Percentiles rank a stretch among this genome's conserved stretches.
phyloP scores from a whole-genome alignment of 805 yeast species.

The Saturnispora bothae region DNA sequence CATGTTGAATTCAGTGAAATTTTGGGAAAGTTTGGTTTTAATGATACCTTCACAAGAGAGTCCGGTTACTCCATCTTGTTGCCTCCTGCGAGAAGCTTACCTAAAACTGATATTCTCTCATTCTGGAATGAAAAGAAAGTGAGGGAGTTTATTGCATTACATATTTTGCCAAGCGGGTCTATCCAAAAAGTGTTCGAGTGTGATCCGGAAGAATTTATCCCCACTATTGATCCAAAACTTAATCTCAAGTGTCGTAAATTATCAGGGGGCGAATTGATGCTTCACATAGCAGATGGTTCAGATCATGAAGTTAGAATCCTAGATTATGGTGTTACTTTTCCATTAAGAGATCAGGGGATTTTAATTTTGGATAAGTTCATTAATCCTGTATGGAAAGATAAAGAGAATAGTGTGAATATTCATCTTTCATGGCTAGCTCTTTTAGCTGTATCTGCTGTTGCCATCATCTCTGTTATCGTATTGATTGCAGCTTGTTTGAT shows the following conservation, averaged over 20 bases:
- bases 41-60: constrained; percentile 30
- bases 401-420: constrained; percentile 35
- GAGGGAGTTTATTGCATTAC: constrained; percentile 50
- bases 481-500: constrained; percentile 29
- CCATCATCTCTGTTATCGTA: constrained; percentile 34
- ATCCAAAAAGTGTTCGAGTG: constrained; percentile 39
- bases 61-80: constrained; percentile 53
- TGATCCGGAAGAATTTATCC: constrained; percentile 26
- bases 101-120: constrained; percentile 37
- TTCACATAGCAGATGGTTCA: constrained; percentile 36
- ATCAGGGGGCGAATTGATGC: constrained; percentile 28
- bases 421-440: constrained; percentile 60
- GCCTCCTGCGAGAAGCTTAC: constrained; percentile 53
- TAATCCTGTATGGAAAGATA: constrained; percentile 51
- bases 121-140: constrained; percentile 27
- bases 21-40: constrained; percentile 32
- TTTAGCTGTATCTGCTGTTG: constrained; percentile 55
- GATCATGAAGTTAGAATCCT: constrained; percentile 50
- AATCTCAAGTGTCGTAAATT: constrained; percentile 35
- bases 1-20: constrained; percentile 38
- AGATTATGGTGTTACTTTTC: constrained; percentile 50
- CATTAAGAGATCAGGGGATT: constrained; percentile 33
- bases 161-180: constrained; percentile 54
- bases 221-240: constrained; percentile 35
- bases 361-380: constrained; percentile 59